Percentiles rank a stretch among this genome's conserved stretches.
Conservation (phyloP, 345 rosid genomes). For the Populus tremula region DNA sequence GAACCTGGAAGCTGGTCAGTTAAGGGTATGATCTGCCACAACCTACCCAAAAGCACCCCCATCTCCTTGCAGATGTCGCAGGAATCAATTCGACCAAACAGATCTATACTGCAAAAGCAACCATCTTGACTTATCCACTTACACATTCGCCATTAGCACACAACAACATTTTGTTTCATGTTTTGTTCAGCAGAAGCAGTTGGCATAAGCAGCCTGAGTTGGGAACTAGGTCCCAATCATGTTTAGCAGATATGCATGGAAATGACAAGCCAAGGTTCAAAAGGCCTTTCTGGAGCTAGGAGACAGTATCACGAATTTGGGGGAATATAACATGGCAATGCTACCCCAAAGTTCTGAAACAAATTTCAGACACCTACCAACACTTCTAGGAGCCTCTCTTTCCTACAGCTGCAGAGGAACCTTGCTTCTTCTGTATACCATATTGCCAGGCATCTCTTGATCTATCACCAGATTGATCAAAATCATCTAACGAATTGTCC, state of each 20-base stretch:
- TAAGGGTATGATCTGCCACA: constrained; percentile 18
- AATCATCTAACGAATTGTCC: constrained; percentile 61
- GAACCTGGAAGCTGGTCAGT: constrained; percentile 19
- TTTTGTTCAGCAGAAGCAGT: constrained; percentile 7
- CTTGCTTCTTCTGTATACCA: constrained; percentile 42
- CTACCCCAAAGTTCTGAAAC: background rate
- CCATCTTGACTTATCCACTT: background rate
- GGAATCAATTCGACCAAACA: constrained; percentile 5
- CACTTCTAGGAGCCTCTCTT: constrained; percentile 46
- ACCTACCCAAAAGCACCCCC: constrained; percentile 22
- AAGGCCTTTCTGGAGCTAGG: constrained; percentile 10
- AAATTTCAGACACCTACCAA: constrained; percentile 4
- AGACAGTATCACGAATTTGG: constrained; percentile 6
- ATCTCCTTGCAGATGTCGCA: constrained; percentile 9
- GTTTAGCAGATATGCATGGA: constrained; percentile 7
- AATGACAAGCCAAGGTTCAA: background rate
- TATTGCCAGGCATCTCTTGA: constrained; percentile 80
- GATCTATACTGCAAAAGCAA: constrained; percentile 3
- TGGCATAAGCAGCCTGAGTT: background rate
- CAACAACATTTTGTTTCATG: constrained; percentile 4
- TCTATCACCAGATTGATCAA: constrained; percentile 58
- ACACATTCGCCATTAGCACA: background rate
- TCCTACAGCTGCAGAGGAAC: constrained; percentile 40
- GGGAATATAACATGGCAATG: background rate
- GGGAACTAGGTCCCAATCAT: background rate